Evolutionary conservation across 192 early-diverging fungal genomes (phyloP).

Genomic region (Coemansia sp.): DNA sequence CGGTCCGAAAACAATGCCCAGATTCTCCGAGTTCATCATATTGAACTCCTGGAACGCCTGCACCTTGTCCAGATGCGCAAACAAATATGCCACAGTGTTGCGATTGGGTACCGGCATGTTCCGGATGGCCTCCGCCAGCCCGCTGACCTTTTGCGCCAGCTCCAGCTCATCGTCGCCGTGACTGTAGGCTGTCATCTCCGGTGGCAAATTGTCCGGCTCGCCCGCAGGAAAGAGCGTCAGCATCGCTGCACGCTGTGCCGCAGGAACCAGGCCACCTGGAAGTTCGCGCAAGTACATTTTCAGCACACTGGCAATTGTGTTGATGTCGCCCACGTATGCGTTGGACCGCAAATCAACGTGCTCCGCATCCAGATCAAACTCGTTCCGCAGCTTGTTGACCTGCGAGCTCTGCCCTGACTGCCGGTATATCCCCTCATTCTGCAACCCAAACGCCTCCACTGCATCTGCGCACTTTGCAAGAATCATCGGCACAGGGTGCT

Average conservation of each 20-base stretch:
- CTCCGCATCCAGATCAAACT: slow-evolving; percentile 76
- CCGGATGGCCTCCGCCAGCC: slow-evolving; percentile 49
- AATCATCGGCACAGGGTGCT: slow-evolving; percentile 71
- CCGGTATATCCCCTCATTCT: slow-evolving; percentile 87
- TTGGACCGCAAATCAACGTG: slow-evolving; percentile 64
- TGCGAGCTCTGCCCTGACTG: slow-evolving; percentile 76
- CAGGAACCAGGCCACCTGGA: slow-evolving; percentile 84
- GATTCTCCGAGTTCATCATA: slow-evolving; percentile 85
- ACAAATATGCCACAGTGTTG: slow-evolving; percentile 76
- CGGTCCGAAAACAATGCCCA: slow-evolving; percentile 92
- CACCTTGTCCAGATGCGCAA: slow-evolving; percentile 80
- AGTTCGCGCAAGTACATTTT: slow-evolving; percentile 96
- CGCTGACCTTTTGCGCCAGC: slow-evolving; percentile 33
- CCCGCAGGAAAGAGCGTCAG: slow-evolving; percentile 25
- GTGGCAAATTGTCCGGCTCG: slow-evolving; percentile 14
- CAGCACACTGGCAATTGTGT: slow-evolving; percentile 79
- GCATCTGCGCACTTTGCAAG: slow-evolving; percentile 77
- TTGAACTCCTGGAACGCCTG: slow-evolving; percentile 74
- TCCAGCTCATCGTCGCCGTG: slow-evolving; percentile 23
- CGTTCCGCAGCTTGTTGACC: slow-evolving; percentile 69
- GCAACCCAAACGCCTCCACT: slow-evolving; percentile 76
- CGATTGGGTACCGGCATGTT: slow-evolving; percentile 79
- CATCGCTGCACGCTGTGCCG: slow-evolving; percentile 28
- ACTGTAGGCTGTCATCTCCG: slow-evolving; percentile 6
- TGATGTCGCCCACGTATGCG: slow-evolving; percentile 69